Evolutionary conservation across 2,329 filamentous ascomycete genomes (phyloP), one percentile per base, ranked within the genome.

Genomic region (Fonsecaea erecta): DNA sequence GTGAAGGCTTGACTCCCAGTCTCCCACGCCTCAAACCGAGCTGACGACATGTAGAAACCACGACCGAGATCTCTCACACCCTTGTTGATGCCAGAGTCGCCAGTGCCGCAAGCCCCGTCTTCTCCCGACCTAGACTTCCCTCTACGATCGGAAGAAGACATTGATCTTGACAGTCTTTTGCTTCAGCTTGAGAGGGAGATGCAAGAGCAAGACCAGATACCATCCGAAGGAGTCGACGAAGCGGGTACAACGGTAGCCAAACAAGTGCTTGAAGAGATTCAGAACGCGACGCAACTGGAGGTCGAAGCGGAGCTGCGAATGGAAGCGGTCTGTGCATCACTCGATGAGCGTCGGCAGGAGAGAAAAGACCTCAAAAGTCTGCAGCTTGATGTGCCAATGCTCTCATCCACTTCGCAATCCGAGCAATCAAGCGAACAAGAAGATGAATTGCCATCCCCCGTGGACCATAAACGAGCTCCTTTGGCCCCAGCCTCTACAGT

Each of bases 121-220:
- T 32, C 48, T 16, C 52, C 60, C 28, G 48, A 65, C 12, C 35
- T 53, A 1, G 48, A 59, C 12, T 46, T 57, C n/a, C 18, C 52
- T 5, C 26, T 52, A 43, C 40, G 34, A 5, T 43, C 48, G 7
- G 54, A 55, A 7, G 55, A 66, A 14, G 35, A 40, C 6, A 43
- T 57, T 30, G 60, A 61, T 9, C 14, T 52, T 12, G 64, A 66
- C 34, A 48, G 53, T 18, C 43, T 56, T 12, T 56, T 63, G 24
- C 32, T 53, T 9, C 54, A 60, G 14, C 18, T 63, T 7, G 64
- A 66, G 11, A 30, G 24, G 14, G 35, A 57, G 43, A 67, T 61
- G 40, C 11, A 64, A 43, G 43, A 63, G n/a, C 46, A 40, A 12
- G 60, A 51, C 32, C 52, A 35, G 32, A 53, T 56, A 34, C 21